phyloP scores from a whole-genome alignment of 306 rosid species.

The Ziziphus jujuba region DNA sequence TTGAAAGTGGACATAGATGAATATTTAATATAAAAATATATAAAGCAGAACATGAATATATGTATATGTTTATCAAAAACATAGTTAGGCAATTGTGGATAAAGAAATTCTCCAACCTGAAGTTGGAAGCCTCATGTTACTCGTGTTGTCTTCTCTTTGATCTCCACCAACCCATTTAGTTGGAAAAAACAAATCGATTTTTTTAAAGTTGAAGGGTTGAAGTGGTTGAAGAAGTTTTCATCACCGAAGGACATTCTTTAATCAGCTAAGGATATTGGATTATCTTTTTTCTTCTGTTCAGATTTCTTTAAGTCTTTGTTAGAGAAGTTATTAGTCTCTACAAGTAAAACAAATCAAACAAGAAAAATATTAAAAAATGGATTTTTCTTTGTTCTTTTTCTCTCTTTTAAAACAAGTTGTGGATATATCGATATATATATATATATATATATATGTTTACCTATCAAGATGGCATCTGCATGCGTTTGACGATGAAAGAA shows the following conservation, averaged over 20 bases:
- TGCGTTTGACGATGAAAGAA: neutral
- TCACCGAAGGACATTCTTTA: no score
- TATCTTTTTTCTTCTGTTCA: no score
- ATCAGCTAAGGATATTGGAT: no score
- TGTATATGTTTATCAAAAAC: constrained; percentile 3
- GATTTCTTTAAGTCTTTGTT: no score
- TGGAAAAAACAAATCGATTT: neutral
- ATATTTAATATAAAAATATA: constrained; percentile 19
- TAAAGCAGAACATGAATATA: constrained; percentile 1
- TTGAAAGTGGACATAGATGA: constrained; percentile 11
- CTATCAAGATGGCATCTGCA: constrained; percentile 14
- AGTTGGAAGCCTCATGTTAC: constrained; percentile 32
- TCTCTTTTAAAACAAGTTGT: neutral
- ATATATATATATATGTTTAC: neutral
- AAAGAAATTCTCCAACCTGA: constrained; percentile 16
- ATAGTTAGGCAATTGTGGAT: neutral
- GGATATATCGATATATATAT: no score
- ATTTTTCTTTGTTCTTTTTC: neutral
- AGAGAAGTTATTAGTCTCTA: no score
- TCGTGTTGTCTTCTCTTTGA: constrained; percentile 43
- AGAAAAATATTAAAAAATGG: neutral
- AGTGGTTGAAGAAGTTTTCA: no score
- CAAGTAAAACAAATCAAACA: no score
- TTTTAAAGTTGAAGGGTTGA: no score
- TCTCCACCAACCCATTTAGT: constrained; percentile 46